Evolutionary conservation across 768 basidiomycete genomes (phyloP).

Genomic region (Mycena polygramma): DNA sequence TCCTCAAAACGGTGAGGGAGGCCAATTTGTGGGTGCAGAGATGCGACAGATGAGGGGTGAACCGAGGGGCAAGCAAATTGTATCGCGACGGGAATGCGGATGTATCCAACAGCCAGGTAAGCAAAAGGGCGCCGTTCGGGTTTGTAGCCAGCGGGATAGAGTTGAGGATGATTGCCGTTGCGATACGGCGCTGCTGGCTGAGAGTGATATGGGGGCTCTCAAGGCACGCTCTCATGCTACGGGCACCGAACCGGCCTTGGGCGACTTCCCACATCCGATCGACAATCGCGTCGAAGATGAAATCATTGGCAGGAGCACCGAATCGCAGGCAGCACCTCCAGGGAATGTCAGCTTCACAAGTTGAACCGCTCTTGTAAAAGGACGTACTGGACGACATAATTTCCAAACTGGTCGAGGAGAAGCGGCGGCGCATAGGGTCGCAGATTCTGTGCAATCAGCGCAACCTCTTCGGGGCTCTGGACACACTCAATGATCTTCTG

Average conservation of each 20-base stretch:
- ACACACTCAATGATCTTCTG: slow-evolving; percentile 99
- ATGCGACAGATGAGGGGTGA: slow-evolving; percentile 96
- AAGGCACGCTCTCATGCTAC: slow-evolving; percentile 97
- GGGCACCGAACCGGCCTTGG: slow-evolving; percentile 97
- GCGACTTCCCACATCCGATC: slow-evolving; percentile 99
- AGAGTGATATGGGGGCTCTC: slow-evolving; percentile 90
- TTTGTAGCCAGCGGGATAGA: slow-evolving; percentile 98
- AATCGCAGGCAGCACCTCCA: slow-evolving; percentile 90
- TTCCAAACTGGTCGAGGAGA: slow-evolving; percentile 93
- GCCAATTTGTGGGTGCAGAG: slow-evolving; percentile 98
- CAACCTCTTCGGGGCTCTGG: slow-evolving; percentile 87
- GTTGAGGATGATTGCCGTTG: slow-evolving; percentile 94
- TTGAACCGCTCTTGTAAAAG: neutral
- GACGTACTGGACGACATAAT: slow-evolving; percentile 88
- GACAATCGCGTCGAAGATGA: slow-evolving; percentile 97
- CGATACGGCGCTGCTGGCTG: slow-evolving; percentile 95
- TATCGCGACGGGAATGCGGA: slow-evolving; percentile 97
- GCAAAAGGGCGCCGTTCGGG: slow-evolving; percentile 93
- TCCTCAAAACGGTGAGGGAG: slow-evolving; percentile 92
- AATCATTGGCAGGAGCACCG: slow-evolving; percentile 89
- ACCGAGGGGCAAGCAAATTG: slow-evolving; percentile 92
- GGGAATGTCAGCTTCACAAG: slow-evolving; percentile 8
- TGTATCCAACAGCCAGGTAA: slow-evolving; percentile 97
- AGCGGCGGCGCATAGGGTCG: slow-evolving; percentile 94
- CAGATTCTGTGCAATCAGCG: slow-evolving; percentile 86